A percentile compares a stretch with the other conserved stretches of the same genome.
Evolutionary conservation across 768 basidiomycete species (phyloP).

Genomic region (Sarcomyxa edulis): DNA sequence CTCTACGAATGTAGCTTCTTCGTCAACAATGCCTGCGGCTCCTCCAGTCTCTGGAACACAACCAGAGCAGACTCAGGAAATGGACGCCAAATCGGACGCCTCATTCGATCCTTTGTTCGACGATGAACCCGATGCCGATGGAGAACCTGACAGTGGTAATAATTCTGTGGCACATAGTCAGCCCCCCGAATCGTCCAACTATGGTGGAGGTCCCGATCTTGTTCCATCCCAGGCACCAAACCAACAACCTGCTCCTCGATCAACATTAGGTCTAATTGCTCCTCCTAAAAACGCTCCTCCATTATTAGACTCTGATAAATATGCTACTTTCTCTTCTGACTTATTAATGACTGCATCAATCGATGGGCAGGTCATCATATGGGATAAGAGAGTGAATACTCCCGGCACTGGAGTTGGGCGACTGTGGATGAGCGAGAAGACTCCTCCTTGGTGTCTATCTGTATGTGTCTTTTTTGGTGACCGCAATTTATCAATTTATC

Average conservation of each 20-base stretch:
- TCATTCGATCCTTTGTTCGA: conserved; percentile 91
- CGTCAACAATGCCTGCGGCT: conserved; percentile 5
- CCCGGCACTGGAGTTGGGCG: conserved; percentile 72
- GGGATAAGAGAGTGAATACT: conserved; percentile 75
- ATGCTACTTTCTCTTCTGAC: conserved; percentile 70
- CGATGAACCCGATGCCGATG: conserved; percentile 67
- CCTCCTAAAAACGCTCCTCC: conserved; percentile 76
- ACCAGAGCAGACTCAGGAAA: conserved; percentile 21
- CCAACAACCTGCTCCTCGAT: conserved; percentile 16
- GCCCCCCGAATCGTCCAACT: conserved; percentile 9
- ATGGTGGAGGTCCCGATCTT: conserved; percentile 3
- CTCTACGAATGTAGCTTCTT: conserved; percentile 11
- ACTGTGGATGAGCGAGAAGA: conserved; percentile 86
- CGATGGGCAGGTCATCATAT: conserved; percentile 88
- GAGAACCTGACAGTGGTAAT: conserved; percentile 24
- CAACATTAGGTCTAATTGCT: conserved; percentile 31
- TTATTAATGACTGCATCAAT: conserved; percentile 84
- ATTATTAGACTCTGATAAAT: conserved; percentile 55
- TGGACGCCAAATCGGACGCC: conserved; percentile 70
- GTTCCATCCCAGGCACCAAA: conserved; percentile 8
- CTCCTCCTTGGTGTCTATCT: conserved; percentile 94
- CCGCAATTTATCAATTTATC: background rate
- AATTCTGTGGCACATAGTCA: too few relatives aligned
- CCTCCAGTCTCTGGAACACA: too few relatives aligned
- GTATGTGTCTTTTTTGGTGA: conserved; percentile 41